These are phyloP conservation scores for Colletotrichum sp. DNA, from an alignment of 2,329 filamentous ascomycete genomes.

Conservation along the genomic window DNA sequence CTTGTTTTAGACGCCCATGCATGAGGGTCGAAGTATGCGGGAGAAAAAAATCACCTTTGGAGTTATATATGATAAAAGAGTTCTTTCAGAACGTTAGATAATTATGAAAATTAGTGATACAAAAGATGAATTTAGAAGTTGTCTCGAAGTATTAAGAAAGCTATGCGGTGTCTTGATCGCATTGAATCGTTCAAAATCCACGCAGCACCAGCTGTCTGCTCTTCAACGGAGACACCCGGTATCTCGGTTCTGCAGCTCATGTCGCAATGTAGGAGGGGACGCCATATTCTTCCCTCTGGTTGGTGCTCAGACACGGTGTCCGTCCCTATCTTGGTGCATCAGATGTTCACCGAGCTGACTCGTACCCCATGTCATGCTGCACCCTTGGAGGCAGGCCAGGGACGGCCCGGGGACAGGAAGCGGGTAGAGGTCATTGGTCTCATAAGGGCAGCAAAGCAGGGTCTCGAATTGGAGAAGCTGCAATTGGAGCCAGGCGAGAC, in stretches of 20 bases:
- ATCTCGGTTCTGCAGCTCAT: neutral
- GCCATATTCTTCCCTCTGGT: neutral
- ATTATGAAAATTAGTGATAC: too few species aligned
- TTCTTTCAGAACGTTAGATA: neutral
- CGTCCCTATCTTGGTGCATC: neutral
- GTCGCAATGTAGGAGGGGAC: neutral
- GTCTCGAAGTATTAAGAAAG: too few species aligned
- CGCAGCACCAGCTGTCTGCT: neutral
- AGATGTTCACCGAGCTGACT: neutral
- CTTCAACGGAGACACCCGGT: neutral
- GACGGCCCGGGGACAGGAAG: neutral
- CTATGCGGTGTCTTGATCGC: too few species aligned
- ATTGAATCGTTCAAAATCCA: neutral
- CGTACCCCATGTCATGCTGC: neutral
- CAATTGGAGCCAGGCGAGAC: neutral
- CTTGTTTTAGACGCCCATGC: neutral
- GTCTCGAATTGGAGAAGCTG: neutral
- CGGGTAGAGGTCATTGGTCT: neutral
- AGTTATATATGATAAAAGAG: neutral
- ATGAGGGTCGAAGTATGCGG: neutral
- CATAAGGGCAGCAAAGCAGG: neutral
- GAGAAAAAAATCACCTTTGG: accelerated
- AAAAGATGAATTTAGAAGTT: neutral
- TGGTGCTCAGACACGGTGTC: neutral
- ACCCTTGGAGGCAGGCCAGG: neutral